Percentiles rank a stretch among this genome's conserved stretches.
These are phyloP conservation scores for Termitomyces sp. DNA, from an alignment of 768 basidiomycete genomes.

Conservation along the genomic window DNA sequence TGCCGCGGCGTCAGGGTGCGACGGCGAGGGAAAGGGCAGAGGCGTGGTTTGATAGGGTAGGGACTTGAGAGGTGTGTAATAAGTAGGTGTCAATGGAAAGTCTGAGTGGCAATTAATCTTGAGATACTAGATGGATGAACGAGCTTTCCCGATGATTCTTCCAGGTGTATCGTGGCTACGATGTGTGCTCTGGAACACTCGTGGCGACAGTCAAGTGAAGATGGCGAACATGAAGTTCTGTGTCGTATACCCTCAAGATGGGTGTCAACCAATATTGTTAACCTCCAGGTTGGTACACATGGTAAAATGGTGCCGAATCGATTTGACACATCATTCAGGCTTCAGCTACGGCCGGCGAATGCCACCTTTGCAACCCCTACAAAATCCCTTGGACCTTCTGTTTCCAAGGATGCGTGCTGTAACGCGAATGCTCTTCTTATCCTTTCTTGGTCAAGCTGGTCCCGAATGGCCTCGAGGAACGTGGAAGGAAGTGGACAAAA, in stretches of 20 bases:
- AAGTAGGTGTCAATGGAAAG: too few relatives aligned
- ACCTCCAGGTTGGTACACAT: conserved; percentile 57
- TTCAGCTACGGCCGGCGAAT: conserved; percentile 40
- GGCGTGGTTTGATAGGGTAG: too few relatives aligned
- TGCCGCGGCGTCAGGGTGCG: too few relatives aligned
- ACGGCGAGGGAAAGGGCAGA: too few relatives aligned
- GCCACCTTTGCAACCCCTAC: conserved; percentile 68
- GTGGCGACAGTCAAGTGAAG: conserved; percentile 71
- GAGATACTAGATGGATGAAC: too few relatives aligned
- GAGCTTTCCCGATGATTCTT: too few relatives aligned
- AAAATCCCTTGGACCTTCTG: conserved; percentile 44
- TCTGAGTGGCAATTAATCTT: too few relatives aligned
- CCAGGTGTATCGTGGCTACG: too few relatives aligned
- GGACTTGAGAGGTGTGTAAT: too few relatives aligned
- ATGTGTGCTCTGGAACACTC: too few relatives aligned
- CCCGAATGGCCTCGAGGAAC: conserved; percentile 71
- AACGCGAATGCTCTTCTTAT: conserved; percentile 77
- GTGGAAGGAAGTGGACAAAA: conserved; percentile 83
- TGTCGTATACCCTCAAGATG: conserved; percentile 67
- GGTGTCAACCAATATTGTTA: conserved; percentile 46
- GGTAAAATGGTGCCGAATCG: not conserved
- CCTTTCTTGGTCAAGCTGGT: conserved; percentile 66
- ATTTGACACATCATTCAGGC: conserved; percentile 35
- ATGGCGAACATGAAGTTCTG: conserved; percentile 44
- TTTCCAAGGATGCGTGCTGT: conserved; percentile 60